Base-by-base conservation (phyloP, 1,284 basidiomycete genomes). In the Rhodotorula sp. region DNA sequence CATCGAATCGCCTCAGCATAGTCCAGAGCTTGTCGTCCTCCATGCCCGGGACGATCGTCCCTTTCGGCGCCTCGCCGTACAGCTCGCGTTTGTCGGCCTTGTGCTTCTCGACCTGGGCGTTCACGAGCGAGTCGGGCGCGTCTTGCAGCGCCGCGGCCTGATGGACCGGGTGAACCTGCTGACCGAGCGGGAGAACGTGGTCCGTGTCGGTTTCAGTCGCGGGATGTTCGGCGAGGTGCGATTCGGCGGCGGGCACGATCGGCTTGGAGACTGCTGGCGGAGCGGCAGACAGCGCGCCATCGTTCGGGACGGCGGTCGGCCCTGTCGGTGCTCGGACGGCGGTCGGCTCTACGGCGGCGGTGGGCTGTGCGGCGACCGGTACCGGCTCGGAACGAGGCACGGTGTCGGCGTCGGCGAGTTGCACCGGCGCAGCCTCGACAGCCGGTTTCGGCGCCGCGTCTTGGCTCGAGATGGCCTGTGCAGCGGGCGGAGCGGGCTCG, bases 1-100 rank as follows among this genome's bases (percentile, higher is more conserved):
- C 72, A 70, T 84, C 81, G 69, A 84, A 84, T 10, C 80, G 61
- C n/a, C 83, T 74, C 18, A 83, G 71, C 77, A 83, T 78, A 0
- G 81, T 78, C 77, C 78, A 84, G 6, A 84, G 74, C 57, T 79
- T 74, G 70, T 83, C 82, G 76, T 84, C 83, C 73, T 83, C 83
- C 18, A 83, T 65, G 1, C 83, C 83, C 31, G 72, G 67, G 0
- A 84, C 79, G 39, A 83, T 73, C 0, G 81, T 83, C 5, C 83
- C 82, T 51, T 77, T 56, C 0, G 80, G 80, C 47, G 77, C 75
- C 47, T 80, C 75, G 2, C 81, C 82, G 39, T 78, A 69, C 3
- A 82, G 14, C 62, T 81, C 81, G 49, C 83, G 75, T 63, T 80
- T 77, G 34, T 78, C 82, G 4, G 79, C 82, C 65, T 81, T 80